Conservation (phyloP, 2,329 filamentous ascomycete genomes). For the Madurella fahalii region DNA sequence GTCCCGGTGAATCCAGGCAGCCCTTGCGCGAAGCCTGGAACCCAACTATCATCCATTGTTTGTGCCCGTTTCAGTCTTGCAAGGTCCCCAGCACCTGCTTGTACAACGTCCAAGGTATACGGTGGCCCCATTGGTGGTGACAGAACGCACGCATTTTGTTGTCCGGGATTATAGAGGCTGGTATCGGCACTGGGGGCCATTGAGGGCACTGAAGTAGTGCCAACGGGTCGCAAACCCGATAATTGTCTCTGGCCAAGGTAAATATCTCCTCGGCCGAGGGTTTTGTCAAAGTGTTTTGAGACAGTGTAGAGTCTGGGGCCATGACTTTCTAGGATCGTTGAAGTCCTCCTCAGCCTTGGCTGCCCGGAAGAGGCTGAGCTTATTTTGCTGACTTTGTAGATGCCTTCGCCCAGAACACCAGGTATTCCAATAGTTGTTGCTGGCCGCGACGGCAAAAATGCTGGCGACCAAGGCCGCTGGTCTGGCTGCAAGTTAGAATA, state of each 20-base stretch:
- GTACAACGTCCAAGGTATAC: not conserved
- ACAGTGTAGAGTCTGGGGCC: constrained; percentile 8
- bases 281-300: constrained; percentile 18
- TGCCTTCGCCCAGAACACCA: constrained; percentile 19
- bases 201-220: not conserved
- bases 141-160: not conserved
- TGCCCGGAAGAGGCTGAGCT: constrained; percentile 10
- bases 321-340: constrained; percentile 2
- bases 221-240: not conserved
- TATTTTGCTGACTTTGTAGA: constrained; percentile 25
- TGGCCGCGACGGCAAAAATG: constrained; percentile 10
- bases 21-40: too few relatives aligned
- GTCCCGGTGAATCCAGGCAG: not conserved
- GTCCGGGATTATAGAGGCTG: not conserved
- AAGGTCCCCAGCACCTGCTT: not conserved
- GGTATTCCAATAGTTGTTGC: constrained; percentile 20
- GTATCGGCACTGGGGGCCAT: not conserved
- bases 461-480: constrained; percentile 12
- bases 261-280: constrained; percentile 10
- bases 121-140: not conserved
- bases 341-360: constrained; percentile 7
- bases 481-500: not conserved
- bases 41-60: not conserved
- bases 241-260: not conserved
- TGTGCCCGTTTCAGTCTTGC: not conserved